Conservation (phyloP, 139 green algal genomes). For the Coelastrella sp. region DNA sequence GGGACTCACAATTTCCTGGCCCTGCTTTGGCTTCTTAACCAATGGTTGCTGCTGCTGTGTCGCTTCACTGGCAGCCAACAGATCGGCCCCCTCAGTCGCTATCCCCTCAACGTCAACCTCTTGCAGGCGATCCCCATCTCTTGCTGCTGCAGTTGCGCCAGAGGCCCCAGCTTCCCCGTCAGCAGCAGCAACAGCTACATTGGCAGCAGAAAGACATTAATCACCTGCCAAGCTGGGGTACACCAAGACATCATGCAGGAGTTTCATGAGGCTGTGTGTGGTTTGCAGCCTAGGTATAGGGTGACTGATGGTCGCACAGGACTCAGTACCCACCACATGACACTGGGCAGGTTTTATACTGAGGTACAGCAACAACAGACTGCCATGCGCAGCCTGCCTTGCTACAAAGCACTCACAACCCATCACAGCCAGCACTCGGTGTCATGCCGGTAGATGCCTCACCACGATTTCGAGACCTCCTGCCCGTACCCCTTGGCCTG, state of each 20-base stretch:
- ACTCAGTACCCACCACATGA: too few relatives aligned
- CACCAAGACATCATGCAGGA: too few relatives aligned
- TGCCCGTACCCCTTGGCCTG: background rate
- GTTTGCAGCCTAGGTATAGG: too few relatives aligned
- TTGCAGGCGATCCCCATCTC: background rate
- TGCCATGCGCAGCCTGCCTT: too few relatives aligned
- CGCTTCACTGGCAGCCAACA: background rate
- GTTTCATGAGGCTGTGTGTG: too few relatives aligned
- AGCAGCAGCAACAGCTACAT: slow-evolving; percentile 3
- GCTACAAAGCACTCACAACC: background rate
- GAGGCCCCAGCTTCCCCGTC: background rate
- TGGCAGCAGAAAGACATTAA: background rate
- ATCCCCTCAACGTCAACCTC: background rate
- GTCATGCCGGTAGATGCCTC: background rate
- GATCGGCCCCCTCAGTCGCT: background rate
- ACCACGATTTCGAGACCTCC: background rate
- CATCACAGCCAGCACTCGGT: background rate
- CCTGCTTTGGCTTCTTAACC: background rate
- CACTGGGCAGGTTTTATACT: too few relatives aligned
- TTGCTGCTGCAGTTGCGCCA: background rate
- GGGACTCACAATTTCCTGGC: slow-evolving; percentile 1
- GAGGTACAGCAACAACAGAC: too few relatives aligned
- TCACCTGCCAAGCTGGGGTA: too few relatives aligned
- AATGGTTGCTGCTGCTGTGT: background rate
- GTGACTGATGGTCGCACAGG: too few relatives aligned